Conservation (phyloP, 257 asterid genomes). For the Handroanthus guayacan region DNA sequence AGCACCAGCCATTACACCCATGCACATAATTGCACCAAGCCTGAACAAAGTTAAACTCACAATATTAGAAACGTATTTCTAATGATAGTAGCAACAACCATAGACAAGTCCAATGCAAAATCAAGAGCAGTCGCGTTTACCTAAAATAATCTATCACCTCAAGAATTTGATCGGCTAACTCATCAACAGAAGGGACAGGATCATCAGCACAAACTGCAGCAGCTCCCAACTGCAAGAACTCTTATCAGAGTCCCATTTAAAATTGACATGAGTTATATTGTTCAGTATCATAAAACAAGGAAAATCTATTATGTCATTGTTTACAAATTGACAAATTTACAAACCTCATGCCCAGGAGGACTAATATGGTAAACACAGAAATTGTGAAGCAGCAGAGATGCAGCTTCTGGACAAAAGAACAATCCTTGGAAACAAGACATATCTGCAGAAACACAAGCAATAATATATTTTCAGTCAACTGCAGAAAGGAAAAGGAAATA, state of each 20-base stretch:
- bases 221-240: slow-evolving; percentile 90
- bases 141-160: slow-evolving; percentile 79
- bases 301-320: background rate
- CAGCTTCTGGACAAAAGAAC: slow-evolving; percentile 62
- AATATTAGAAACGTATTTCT: slow-evolving; percentile 26
- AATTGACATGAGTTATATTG: slow-evolving; percentile 47
- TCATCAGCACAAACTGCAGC: slow-evolving; percentile 60
- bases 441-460: slow-evolving; percentile 50
- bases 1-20: slow-evolving; percentile 89
- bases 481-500: slow-evolving; percentile 4
- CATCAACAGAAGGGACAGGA: slow-evolving; percentile 68
- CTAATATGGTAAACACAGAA: slow-evolving; percentile 61
- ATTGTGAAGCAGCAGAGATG: slow-evolving; percentile 56
- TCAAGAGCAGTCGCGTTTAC: slow-evolving; percentile 39
- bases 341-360: slow-evolving; percentile 69
- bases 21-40: slow-evolving; percentile 80
- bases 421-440: slow-evolving; percentile 77
- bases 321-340: slow-evolving; percentile 32
- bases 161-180: slow-evolving; percentile 71
- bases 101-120: background rate
- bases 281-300: slow-evolving; percentile 16
- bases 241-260: slow-evolving; percentile 62
- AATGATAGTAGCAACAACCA: slow-evolving; percentile 15
- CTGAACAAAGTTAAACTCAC: slow-evolving; percentile 46
- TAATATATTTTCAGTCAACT: slow-evolving; percentile 10